Evolutionary conservation across 2,329 filamentous ascomycete species (phyloP), one percentile per base, ranked within the genome.

Genomic region (Cercospora zeina): DNA sequence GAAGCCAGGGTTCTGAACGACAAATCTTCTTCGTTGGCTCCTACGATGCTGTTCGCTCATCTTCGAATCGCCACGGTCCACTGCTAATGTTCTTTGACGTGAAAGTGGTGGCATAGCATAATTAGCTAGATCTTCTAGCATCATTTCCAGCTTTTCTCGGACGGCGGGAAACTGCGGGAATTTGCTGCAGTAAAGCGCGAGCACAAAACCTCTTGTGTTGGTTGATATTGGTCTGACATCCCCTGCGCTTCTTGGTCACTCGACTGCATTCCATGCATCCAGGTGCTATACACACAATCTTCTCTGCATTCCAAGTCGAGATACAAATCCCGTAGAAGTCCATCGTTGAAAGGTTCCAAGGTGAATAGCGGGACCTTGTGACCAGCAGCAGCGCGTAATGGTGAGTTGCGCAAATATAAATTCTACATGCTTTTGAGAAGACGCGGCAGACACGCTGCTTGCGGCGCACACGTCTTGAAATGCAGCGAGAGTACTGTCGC

Each of bases 181-280:
- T 47, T 9, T 58, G 14, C 6, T n/a, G n/a, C n/a, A 58, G 27
- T 4, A 58, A 16, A 14, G 21, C 31, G 16, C 9, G 21, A 27
- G 37, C 37, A n/a, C 30, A 19, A n/a, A 7, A 58, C 30, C 54
- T 31, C 16, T 58, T 58, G 10, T 33, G 7, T 13, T 27, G 16
- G 27, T 33, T 33, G 5, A 58, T 58, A 11, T 14, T 37, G 27
- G 33, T 58, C 8, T 31, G 37, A 49, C 54, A 58, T 19, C 21
- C 13, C 1, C 4, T 11, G n/a, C 54, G 37, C 4, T 58, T 58
- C 10, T 37, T 16, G 9, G 39, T 58, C 14, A 30, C 30, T 13
- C 24, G 21, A 33, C 30, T 58, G 30, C 54, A 58, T 49, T n/a
- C 24, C 37, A n/a, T 27, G 24, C 54, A 58, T 2, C 39, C 39